Evolutionary conservation across 768 basidiomycete species (phyloP).

Genomic region (Ephemerocybe angulata): DNA sequence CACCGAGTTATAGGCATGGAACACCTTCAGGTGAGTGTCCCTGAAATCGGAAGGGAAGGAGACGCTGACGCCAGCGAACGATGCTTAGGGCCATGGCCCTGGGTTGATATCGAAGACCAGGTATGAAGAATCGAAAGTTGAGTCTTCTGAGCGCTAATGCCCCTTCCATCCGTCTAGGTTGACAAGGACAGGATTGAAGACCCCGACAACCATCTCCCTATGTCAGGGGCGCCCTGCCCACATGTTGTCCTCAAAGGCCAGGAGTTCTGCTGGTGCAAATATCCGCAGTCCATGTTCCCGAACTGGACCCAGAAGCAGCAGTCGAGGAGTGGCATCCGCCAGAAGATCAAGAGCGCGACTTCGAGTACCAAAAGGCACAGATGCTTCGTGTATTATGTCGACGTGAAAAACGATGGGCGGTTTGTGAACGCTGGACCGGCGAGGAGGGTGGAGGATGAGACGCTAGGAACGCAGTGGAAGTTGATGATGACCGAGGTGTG

Average conservation of each 20-base stretch:
- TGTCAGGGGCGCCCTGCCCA: slow-evolving; percentile 27
- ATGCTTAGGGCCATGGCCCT: slow-evolving; percentile 40
- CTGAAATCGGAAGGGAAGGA: background rate
- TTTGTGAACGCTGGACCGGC: slow-evolving; percentile 24
- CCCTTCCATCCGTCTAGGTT: slow-evolving; percentile 11
- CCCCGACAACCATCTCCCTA: slow-evolving; percentile 19
- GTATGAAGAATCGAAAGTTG: background rate
- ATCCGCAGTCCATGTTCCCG: slow-evolving; percentile 41
- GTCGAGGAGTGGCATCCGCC: slow-evolving; percentile 32
- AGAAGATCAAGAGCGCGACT: slow-evolving; percentile 3
- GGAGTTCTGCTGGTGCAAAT: slow-evolving; percentile 31
- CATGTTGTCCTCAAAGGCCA: slow-evolving; percentile 21
- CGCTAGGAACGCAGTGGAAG: slow-evolving; percentile 14
- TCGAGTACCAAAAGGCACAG: too few relatives aligned
- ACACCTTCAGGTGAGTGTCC: slow-evolving; percentile 6
- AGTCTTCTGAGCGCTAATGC: background rate
- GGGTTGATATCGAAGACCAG: slow-evolving; percentile 37
- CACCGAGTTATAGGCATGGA: slow-evolving; percentile 8
- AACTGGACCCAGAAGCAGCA: slow-evolving; percentile 50
- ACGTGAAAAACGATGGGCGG: slow-evolving; percentile 33
- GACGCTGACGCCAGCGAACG: background rate
- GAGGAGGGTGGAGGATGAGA: slow-evolving; percentile 24
- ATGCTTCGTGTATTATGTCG: slow-evolving; percentile 35
- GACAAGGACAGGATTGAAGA: slow-evolving; percentile 26
- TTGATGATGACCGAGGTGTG: slow-evolving; percentile 25